Base-by-base conservation (phyloP, 768 basidiomycete genomes). In the Aureoboletus auriporus region DNA sequence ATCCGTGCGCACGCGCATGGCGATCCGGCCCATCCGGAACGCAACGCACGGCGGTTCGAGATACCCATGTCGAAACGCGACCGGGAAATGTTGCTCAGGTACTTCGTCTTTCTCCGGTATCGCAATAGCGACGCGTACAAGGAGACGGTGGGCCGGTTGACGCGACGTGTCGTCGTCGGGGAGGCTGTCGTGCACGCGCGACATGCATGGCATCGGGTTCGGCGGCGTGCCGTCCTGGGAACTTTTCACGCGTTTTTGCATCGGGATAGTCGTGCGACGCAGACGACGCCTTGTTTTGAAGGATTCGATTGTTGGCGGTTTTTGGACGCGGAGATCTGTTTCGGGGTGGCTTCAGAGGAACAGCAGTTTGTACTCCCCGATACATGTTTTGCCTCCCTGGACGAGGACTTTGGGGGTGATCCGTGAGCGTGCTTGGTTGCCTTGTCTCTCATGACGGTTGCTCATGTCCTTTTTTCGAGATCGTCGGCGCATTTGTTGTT, bases 361-460 rank as follows among this genome's bases (percentile, higher is more conserved):
- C 77, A 81, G 35, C 80, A 83, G 55, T 83, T 73, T 47, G 73
- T 83, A 38, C 59, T 82, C 4, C 70, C 78, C 1, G 78, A 80
- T 44, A 66, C 69, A 23, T 82, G 78, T 55, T 82, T 73, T 56
- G 77, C 77, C 28, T 74, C 71, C 8, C 65, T 83, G 44, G 76
- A 78, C 47, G 79, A 77, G 55, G 73, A 69, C 17, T 75, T 75
- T 54, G 62, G 62, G 13, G 45, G 54, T 20, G 58, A 62, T 36
- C 47, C 52, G 68, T 71, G 49, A 30, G 69, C 47, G 31, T 40
- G 30, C 42, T 17, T 46, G 28, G 51, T 6, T 10, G 10, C 17
- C 41, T 13, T 7, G 10, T 2, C 26, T 8, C 6, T n/a, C 23
- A 26, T 2, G 40, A 8, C 3, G 4, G 1, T 8, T 1, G 23